phyloP scores from a whole-genome alignment of 1,284 basidiomycete genomes.

The Moesziomyces aphidis region DNA sequence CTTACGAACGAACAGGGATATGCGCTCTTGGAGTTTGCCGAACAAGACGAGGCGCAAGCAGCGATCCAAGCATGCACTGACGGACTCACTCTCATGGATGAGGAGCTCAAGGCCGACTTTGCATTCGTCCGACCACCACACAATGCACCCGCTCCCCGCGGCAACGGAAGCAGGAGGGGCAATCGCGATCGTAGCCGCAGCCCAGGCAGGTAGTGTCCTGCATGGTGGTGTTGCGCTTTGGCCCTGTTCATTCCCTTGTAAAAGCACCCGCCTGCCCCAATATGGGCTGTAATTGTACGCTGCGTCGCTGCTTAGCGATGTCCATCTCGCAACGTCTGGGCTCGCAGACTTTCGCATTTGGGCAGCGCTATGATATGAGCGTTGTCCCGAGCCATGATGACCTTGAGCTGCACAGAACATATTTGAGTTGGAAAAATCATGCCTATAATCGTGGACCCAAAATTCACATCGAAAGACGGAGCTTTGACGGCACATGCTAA shows the following conservation, averaged over 20 bases:
- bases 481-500: no score
- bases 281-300: constrained; percentile 3
- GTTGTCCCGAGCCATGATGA: no score
- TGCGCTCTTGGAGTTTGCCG: constrained; percentile 89
- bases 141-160: constrained; percentile 4
- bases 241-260: background rate
- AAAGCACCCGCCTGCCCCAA: background rate
- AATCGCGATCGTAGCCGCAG: constrained; percentile 44
- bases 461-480: no score
- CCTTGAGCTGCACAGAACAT: no score
- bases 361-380: no score
- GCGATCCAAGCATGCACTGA: constrained; percentile 87
- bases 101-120: constrained; percentile 90
- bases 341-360: no score
- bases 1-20: constrained; percentile 31
- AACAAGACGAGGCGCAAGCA: constrained; percentile 88
- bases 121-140: constrained; percentile 89
- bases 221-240: background rate
- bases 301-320: background rate
- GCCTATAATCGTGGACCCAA: no score
- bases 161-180: constrained; percentile 19
- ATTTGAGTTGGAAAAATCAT: no score
- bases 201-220: constrained; percentile 19
- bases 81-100: constrained; percentile 85
- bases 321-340: no score